These are phyloP conservation scores for Nectriaceae sp. DNA, from an alignment of 2,329 filamentous ascomycete species.

Conservation along the genomic window DNA sequence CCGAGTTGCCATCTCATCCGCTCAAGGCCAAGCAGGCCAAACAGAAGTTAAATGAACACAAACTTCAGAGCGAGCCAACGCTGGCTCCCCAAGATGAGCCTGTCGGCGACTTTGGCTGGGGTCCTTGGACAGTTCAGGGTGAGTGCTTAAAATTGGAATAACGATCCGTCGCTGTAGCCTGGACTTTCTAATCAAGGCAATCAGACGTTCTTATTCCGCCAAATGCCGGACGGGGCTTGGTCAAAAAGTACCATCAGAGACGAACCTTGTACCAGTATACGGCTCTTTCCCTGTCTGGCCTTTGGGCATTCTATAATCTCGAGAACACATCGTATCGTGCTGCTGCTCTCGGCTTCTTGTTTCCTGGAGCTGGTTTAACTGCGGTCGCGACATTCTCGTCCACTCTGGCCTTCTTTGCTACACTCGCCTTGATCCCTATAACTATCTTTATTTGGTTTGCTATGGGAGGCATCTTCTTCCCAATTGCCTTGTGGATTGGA, in stretches of 20 bases:
- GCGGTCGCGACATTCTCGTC: constrained; percentile 8
- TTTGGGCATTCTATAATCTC: constrained; percentile 9
- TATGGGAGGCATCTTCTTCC: constrained; percentile 15
- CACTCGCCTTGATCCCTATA: constrained; percentile 6
- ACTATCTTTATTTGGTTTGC: constrained; percentile 14
- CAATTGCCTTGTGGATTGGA: constrained; percentile 9
- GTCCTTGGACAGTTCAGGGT: constrained; percentile 12
- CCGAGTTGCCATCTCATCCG: no score
- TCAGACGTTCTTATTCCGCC: constrained; percentile 11
- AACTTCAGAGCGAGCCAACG: no score
- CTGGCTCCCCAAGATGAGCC: constrained; percentile 1
- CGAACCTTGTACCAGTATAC: constrained; percentile 10
- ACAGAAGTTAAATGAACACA: no score
- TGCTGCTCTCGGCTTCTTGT: constrained; percentile 10
- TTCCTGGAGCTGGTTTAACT: constrained; percentile 15
- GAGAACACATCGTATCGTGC: constrained; percentile 3
- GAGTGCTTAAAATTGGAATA: no score
- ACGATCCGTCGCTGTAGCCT: no score
- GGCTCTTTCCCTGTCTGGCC: constrained; percentile 1
- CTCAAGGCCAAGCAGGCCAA: no score
- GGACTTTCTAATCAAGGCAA: no score
- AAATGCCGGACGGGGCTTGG: constrained; percentile 6
- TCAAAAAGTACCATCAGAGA: constrained; percentile 12
- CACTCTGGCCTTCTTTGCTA: constrained; percentile 2
- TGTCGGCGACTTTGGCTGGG: constrained; percentile 13